Evolutionary conservation across 257 asterid species (phyloP).

Genomic region (Haberlea rhodopensis): DNA sequence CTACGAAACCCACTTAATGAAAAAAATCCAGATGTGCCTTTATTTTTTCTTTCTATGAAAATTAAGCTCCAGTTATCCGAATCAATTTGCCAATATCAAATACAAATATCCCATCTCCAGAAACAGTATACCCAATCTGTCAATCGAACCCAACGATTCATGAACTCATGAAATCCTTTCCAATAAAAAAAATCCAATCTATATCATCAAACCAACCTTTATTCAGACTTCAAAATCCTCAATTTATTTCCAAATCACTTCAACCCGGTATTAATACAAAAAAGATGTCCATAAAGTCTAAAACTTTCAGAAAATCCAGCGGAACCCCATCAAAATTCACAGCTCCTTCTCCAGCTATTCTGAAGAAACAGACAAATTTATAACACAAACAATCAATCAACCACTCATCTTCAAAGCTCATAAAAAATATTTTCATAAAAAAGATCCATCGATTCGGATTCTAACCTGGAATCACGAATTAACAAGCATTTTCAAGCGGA

Average conservation of each 20-base stretch:
- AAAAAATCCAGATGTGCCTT: conserved; percentile 10
- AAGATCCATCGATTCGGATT: neutral
- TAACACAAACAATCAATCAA: neutral
- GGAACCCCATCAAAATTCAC: neutral
- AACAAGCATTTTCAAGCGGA: conserved; percentile 22
- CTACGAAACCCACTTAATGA: conserved; percentile 4
- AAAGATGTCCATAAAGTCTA: neutral
- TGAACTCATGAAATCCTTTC: conserved; percentile 19
- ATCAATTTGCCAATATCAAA: conserved; percentile 22
- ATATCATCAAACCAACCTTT: conserved; percentile 28
- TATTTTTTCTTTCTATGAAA: conserved; percentile 1
- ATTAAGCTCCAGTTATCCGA: conserved; percentile 24
- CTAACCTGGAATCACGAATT: neutral
- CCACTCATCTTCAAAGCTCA: neutral
- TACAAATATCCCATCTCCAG: conserved; percentile 11
- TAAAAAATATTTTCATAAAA: no score
- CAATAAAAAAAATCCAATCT: conserved; percentile 21
- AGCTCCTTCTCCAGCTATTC: neutral
- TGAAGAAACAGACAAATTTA: neutral
- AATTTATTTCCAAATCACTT: conserved; percentile 27
- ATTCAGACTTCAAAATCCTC: conserved; percentile 22
- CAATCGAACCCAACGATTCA: conserved; percentile 28
- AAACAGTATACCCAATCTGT: conserved; percentile 26
- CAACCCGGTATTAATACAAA: conserved; percentile 9
- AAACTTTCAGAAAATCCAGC: neutral